Evolutionary conservation across 306 rosid genomes (phyloP).

Genomic region (Elaeagnus macrophylla): DNA sequence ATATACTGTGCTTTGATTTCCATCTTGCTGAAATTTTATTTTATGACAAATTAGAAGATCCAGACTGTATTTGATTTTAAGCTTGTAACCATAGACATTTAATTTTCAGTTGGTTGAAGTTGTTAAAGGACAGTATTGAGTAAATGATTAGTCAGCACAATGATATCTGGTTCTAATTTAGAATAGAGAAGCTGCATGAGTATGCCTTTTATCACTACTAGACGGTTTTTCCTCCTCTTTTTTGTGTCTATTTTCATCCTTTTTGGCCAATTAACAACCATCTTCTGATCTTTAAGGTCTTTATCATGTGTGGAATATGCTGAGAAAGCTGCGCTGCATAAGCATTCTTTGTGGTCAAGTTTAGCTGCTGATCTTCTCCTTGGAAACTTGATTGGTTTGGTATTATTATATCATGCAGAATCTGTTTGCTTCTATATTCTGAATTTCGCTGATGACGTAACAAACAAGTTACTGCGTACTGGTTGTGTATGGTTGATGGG

Average conservation of each 20-base stretch:
- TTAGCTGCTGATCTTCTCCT: slow-evolving; percentile 62
- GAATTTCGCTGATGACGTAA: slow-evolving; percentile 49
- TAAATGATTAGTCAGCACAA: neutral
- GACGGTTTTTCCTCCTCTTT: slow-evolving; percentile 1
- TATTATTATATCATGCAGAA: slow-evolving; percentile 53
- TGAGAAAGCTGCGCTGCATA: slow-evolving; percentile 74
- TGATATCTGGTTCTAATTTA: neutral
- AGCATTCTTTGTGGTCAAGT: slow-evolving; percentile 82
- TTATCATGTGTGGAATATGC: slow-evolving; percentile 70
- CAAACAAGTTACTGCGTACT: slow-evolving; percentile 65
- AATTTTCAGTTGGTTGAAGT: too few species aligned
- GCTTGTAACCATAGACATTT: too few species aligned
- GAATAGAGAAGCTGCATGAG: neutral
- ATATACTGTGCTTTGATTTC: slow-evolving; percentile 14
- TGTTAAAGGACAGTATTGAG: too few species aligned
- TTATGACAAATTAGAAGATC: slow-evolving; percentile 10
- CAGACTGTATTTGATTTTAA: too few species aligned
- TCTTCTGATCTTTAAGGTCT: slow-evolving; percentile 42
- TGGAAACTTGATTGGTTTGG: slow-evolving; percentile 76
- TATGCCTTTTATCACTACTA: neutral
- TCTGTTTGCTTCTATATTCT: slow-evolving; percentile 36
- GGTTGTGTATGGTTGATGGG: slow-evolving; percentile 99
- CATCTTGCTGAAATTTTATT: slow-evolving; percentile 7
- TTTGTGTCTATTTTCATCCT: slow-evolving; percentile 9
- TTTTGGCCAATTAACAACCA: slow-evolving; percentile 26